Evolutionary conservation across 805 yeast genomes (phyloP), one percentile per base, ranked within the genome.

Genomic region (Metschnikowia noctiluminum): DNA sequence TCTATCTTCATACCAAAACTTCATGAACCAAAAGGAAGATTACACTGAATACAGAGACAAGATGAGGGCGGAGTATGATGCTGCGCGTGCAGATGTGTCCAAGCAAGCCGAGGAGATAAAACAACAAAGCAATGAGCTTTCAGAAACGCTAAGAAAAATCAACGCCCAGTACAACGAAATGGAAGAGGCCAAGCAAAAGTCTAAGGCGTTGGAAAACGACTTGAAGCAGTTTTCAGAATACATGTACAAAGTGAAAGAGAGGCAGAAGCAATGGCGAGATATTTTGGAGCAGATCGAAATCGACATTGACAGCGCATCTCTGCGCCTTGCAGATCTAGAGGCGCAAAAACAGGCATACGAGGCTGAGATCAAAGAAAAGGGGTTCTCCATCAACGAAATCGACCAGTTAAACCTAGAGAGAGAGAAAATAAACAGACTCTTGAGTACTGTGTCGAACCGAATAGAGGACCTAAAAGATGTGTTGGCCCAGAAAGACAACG

Each of bases 201-300:
- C 81, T 6, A 73, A 72, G 51, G 87, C 89, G 1, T 69, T 89
- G 47, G 86, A 84, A 54, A 79, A 80, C 52, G 96, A 89, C 63
- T 72, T 85, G 38, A 69, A 71, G 39, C 85, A 86, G 63, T 86
- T 88, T 59, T 77, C 79, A 57, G 84, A 82, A n/a, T 88, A 85
- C 60, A 81, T 87, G 45, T 80, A 80, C 39, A 74, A 80, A 7
- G 83, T 87, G 80, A 79, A 82, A 56, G 70, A 71, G n/a, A 74
- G 88, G 51, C 84, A 82, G 55, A 55, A 63, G 12, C 83, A 81
- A 61, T 87, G 96, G 94, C 73, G 77, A 2, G 65, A 59, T 14
- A 78, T 81, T 39, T 62, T 89, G 42, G 70, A 74, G n/a, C 80
- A 80, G 54, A 77, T 87, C 50, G 70, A 74, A 31, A 64, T 62